Base-by-base conservation (phyloP, 2,329 filamentous ascomycete species). In the Helotiales sp. region DNA sequence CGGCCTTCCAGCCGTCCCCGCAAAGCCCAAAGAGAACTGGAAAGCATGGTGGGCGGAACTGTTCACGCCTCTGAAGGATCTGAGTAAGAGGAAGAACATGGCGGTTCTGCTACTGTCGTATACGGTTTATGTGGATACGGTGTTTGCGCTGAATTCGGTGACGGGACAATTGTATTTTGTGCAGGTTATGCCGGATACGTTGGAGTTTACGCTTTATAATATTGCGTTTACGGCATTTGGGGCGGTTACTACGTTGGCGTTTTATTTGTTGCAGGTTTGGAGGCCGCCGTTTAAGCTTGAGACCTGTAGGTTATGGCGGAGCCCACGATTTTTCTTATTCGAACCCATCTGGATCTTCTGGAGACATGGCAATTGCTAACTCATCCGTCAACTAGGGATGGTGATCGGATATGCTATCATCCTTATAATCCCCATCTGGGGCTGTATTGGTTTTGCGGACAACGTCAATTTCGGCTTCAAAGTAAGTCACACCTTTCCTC, bases 21-120 rank as follows among this genome's bases (percentile, higher is more conserved):
- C 60, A 13, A 63, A 55, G 34, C 60, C 28, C 1, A 55, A 55
- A 22, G 24, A 54, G 5, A 37, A 43, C 24, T 54, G 60, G 47
- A 63, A 63, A 43, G 28, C 60, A 26, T 63, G 45, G 60, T 63
- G 60, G 60, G 32, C 32, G 11, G 28, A 54, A 43, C 45, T 63
- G 6, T 63, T 63, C 47, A 63, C 60, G 13, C 60, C 60, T 1
- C 17, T 63, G 17, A 54, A 37, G 32, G 60, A 55, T 28, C 22
- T 63, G 15, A 20, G 49, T 4, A 28, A 32, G 30, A 54, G 60
- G 24, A 63, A 54, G 49, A 63, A 63, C 24, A 55, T 63, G 60
- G 30, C 34, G 3, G 13, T 55, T 5, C 6, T 63, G 32, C 28
- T 63, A 8, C 24, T 63, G 6, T 54, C 47, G 32, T 63, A 63